Evolutionary conservation across 2,329 filamentous ascomycete species (phyloP), one percentile per base, ranked within the genome.

Genomic region (Ophiognomonia clavigignenti-juglandacearum): DNA sequence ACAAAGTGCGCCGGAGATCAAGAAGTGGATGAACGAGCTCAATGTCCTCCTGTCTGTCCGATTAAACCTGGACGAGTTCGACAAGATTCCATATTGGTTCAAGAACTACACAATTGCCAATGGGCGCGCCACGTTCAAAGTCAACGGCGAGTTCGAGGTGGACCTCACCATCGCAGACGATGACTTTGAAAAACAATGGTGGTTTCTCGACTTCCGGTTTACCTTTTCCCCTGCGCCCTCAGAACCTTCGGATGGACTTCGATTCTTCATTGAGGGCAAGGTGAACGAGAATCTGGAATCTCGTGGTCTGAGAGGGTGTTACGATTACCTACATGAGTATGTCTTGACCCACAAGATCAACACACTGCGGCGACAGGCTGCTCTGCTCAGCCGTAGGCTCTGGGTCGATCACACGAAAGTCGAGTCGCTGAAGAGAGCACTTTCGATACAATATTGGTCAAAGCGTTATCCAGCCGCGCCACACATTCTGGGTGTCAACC

Each of bases 391-490:
- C 46, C 79, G 77, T 48, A 78, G 77, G 4, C 79, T 81, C 26
- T 97, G 93, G 92, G 82, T 83, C 26, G 84, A 88, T 46, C 83
- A 84, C 27, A 64, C 97, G 38, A 82, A 80, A 57, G 77, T 95
- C 14, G 88, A 96, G 61, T 75, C 83, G 23, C 73, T 96, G 31
- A 87, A 93, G 61, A 80, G 93, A 51, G 85, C 85, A 23, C 71
- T 98, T 48, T 82, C 90, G 9, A 78, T 98, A 27, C 91, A 96
- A 59, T 98, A 98, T 66, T 98, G 93, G 93, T 74, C 79, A 14
- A 77, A 79, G 42, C 80, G 83, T 57, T 74, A 77, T 47, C 60
- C 64, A 19, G 61, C 66, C 24, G 70, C 70, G 34, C 80, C 80
- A 1, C 74, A 78, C 14, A 45, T 34, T 8, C 35, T 10, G 14